Percentiles rank a stretch among this genome's conserved stretches.
Conservation (phyloP, 768 basidiomycete species). For the Auriscalpium vulgare region DNA sequence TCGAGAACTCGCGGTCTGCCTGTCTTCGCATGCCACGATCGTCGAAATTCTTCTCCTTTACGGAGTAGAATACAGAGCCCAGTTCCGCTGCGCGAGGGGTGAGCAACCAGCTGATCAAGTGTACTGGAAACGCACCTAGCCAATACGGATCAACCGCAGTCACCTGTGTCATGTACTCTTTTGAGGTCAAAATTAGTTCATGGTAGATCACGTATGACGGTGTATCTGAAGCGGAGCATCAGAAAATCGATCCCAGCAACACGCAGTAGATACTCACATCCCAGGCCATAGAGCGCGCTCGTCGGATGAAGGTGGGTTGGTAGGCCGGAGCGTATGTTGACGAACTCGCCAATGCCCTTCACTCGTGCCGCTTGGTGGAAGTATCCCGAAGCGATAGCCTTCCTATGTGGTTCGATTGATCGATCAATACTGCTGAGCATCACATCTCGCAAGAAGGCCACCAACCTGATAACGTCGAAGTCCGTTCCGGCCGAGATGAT, state of each 20-base stretch:
- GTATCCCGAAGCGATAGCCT: slow-evolving; percentile 95
- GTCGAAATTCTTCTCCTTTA: slow-evolving; percentile 97
- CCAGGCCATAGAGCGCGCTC: slow-evolving; percentile 91
- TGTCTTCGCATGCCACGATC: slow-evolving; percentile 69
- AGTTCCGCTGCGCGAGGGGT: slow-evolving; percentile 60
- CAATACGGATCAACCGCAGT: slow-evolving; percentile 96
- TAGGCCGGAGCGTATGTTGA: slow-evolving; percentile 90
- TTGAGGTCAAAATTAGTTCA: slow-evolving; percentile 90
- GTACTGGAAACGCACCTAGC: slow-evolving; percentile 54
- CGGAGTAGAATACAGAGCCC: slow-evolving; percentile 95
- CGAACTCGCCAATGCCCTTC: slow-evolving; percentile 98
- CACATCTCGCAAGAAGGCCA: neutral
- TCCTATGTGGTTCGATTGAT: slow-evolving; percentile 37
- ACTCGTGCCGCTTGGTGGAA: slow-evolving; percentile 98
- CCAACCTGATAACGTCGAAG: slow-evolving; percentile 79
- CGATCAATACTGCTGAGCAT: neutral
- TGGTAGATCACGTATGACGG: slow-evolving; percentile 97
- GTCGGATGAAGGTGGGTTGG: slow-evolving; percentile 97
- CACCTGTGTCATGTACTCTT: slow-evolving; percentile 99
- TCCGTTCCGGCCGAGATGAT: slow-evolving; percentile 88
- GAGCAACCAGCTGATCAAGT: slow-evolving; percentile 5
- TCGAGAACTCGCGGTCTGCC: slow-evolving; percentile 87
- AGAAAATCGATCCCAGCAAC: neutral
- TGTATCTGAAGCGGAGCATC: slow-evolving; percentile 49
- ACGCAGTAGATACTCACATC: slow-evolving; percentile 51